phyloP scores from a whole-genome alignment of 805 yeast species.

The Kodamaea fukazawae region DNA sequence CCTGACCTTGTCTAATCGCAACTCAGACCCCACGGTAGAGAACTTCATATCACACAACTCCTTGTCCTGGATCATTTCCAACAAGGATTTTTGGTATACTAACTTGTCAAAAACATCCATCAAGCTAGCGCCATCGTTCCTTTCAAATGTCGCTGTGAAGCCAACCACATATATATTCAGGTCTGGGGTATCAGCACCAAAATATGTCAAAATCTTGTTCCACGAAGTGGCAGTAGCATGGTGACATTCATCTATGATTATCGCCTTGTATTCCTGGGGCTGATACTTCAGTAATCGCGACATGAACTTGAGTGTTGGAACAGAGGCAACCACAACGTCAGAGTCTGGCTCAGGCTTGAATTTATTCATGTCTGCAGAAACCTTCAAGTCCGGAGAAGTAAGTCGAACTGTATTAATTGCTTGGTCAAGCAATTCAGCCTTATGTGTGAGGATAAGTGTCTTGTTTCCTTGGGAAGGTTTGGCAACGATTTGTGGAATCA shows the following conservation, averaged over 20 bases:
- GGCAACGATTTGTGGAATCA: no score
- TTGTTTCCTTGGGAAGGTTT: constrained; percentile 38
- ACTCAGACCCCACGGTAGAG: constrained; percentile 51
- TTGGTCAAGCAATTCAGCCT: constrained; percentile 75
- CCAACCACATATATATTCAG: constrained; percentile 65
- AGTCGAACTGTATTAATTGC: constrained; percentile 50
- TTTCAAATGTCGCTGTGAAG: constrained; percentile 80
- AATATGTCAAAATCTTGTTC: constrained; percentile 53
- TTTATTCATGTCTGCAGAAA: constrained; percentile 71
- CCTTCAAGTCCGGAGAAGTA: constrained; percentile 48
- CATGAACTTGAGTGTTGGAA: constrained; percentile 55
- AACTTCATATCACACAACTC: constrained; percentile 71
- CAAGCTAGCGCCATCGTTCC: constrained; percentile 68
- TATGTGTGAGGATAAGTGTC: constrained; percentile 70
- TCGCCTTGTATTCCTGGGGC: constrained; percentile 62
- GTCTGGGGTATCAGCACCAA: constrained; percentile 43
- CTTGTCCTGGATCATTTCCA: constrained; percentile 63
- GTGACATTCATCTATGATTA: constrained; percentile 90
- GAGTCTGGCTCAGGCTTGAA: constrained; percentile 40
- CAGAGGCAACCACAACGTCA: constrained; percentile 76
- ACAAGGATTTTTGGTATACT: constrained; percentile 63
- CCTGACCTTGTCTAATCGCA: constrained; percentile 39
- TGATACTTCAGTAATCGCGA: constrained; percentile 51
- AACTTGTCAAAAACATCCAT: constrained; percentile 65
- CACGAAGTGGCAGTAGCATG: constrained; percentile 80